A percentile compares a stretch with the other conserved stretches of the same genome.
phyloP scores from a whole-genome alignment of 208 protist genomes.

The Leishmania tropica region DNA sequence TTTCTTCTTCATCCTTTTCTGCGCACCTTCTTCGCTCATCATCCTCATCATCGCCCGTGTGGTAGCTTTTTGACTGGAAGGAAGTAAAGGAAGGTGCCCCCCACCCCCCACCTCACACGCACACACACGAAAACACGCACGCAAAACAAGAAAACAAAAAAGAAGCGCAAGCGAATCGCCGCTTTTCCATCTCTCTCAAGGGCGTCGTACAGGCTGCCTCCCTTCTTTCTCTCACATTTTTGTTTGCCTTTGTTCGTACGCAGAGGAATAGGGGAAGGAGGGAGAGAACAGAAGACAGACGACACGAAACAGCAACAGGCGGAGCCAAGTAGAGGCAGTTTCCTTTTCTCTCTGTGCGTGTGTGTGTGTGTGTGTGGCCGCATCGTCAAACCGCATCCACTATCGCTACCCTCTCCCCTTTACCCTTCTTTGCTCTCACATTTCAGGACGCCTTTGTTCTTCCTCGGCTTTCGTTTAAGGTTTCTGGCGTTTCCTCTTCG shows the following conservation, averaged over 20 bases:
- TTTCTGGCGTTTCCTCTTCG: too few relatives aligned
- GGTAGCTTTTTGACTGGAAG: background rate
- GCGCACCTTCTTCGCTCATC: background rate
- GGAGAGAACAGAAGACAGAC: background rate
- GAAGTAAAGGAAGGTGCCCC: background rate
- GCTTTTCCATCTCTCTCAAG: background rate
- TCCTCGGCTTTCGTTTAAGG: background rate
- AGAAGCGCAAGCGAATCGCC: background rate
- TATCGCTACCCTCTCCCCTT: background rate
- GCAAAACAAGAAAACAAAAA: background rate
- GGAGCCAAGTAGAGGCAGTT: background rate
- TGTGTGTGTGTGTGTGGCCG: too few relatives aligned
- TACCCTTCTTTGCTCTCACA: background rate
- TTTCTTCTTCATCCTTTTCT: background rate
- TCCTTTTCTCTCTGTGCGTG: too few relatives aligned
- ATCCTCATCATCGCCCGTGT: background rate
- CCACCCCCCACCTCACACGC: background rate
- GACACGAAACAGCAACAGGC: background rate
- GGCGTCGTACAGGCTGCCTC: background rate
- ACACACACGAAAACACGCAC: background rate
- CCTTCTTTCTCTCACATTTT: background rate
- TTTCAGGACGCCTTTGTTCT: background rate
- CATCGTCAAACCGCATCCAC: background rate
- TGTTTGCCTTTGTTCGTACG: background rate
- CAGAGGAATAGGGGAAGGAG: background rate